phyloP scores from a whole-genome alignment of 2,329 filamentous ascomycete genomes.

The Colletotrichum lindemuthianum region DNA sequence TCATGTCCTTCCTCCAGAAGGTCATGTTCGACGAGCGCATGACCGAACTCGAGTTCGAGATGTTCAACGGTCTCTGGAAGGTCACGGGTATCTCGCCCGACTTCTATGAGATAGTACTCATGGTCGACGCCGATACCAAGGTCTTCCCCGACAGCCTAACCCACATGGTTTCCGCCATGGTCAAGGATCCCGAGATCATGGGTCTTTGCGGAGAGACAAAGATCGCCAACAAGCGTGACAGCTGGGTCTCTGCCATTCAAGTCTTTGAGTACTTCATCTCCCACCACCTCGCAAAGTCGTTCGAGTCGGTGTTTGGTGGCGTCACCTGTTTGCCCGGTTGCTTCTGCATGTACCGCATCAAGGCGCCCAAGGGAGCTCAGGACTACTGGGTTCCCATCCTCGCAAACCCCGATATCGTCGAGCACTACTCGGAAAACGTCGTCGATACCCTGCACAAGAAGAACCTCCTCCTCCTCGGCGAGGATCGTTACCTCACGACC shows the following conservation, averaged over 20 bases:
- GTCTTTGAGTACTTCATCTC: conserved; percentile 99
- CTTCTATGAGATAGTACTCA: conserved; percentile 97
- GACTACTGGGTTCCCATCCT: conserved; percentile 99
- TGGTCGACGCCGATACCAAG: conserved; percentile 99
- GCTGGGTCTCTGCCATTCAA: conserved; percentile 97
- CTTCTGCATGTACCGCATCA: conserved; percentile 99
- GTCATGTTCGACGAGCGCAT: conserved; percentile 99
- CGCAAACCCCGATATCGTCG: conserved; percentile 97
- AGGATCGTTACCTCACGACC: conserved; percentile 95
- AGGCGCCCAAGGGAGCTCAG: conserved; percentile 95
- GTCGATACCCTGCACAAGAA: conserved; percentile 99
- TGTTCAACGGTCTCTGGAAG: conserved; percentile 99
- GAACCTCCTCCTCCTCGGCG: conserved; percentile 89
- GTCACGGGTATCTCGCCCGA: conserved; percentile 98
- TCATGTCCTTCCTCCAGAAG: conserved; percentile 99
- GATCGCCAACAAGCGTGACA: conserved; percentile 96
- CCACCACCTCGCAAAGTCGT: conserved; percentile 95
- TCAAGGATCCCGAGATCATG: conserved; percentile 99
- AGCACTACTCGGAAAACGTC: conserved; percentile 99
- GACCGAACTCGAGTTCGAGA: conserved; percentile 99
- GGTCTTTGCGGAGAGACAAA: conserved; percentile 98
- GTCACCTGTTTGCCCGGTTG: conserved; percentile 98
- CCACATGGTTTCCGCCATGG: conserved; percentile 99
- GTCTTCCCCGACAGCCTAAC: conserved; percentile 98
- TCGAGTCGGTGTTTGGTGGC: conserved; percentile 98